Evolutionary conservation across 371 early-diverging fungal genomes (phyloP).

Genomic region (Rhizopus arrhizus): DNA sequence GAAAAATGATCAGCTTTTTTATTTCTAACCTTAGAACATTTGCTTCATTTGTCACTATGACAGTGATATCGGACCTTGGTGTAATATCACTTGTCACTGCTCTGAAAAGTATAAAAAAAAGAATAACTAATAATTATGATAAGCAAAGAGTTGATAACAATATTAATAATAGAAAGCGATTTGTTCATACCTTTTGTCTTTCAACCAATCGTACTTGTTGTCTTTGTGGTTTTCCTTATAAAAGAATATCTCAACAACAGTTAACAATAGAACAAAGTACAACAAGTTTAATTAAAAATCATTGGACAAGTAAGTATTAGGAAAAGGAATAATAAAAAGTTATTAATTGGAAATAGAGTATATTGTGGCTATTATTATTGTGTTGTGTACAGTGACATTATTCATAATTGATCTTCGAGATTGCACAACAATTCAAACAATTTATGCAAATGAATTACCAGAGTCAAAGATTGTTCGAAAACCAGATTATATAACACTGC

Average conservation of each 20-base stretch:
- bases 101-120: neutral
- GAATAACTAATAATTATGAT: neutral
- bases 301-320: no score
- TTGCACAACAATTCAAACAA: slow-evolving; percentile 1
- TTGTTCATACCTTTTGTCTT: neutral
- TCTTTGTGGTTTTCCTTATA: no score
- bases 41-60: neutral
- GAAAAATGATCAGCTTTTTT: neutral
- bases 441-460: neutral
- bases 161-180: neutral
- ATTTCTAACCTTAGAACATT: neutral
- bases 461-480: neutral
- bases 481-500: neutral
- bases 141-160: neutral
- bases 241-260: no score
- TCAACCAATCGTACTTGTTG: no score
- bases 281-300: no score
- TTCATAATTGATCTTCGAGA: neutral
- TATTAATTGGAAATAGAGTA: neutral
- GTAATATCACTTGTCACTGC: neutral
- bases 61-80: neutral
- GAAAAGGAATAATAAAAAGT: no score
- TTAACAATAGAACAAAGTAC: no score
- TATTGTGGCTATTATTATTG: neutral
- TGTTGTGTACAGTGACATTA: neutral